Conservation (phyloP, 83 land plant species). For the Thuja plicata region DNA sequence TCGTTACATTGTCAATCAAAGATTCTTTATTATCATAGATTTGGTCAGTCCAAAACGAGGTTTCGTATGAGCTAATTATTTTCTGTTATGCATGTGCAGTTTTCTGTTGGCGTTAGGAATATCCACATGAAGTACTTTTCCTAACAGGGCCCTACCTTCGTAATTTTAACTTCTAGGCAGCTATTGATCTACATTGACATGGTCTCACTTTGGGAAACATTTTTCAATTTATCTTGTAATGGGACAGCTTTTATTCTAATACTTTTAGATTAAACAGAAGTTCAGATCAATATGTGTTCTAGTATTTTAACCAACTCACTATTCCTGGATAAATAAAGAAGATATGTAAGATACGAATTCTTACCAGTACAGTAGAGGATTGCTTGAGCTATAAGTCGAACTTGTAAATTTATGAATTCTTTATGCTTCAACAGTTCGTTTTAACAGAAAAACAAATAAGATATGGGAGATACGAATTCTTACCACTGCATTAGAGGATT, state of each 20-base stretch:
- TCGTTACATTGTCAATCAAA: background rate
- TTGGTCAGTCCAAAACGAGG: background rate
- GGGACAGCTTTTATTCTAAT: background rate
- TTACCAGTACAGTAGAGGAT: background rate
- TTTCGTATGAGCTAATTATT: background rate
- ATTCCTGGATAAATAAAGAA: background rate
- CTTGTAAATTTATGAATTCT: background rate
- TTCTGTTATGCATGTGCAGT: background rate
- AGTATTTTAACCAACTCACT: background rate
- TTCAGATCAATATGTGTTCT: background rate
- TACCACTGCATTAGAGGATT: background rate
- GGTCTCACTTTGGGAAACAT: background rate
- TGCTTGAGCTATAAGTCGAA: background rate
- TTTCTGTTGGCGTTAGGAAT: background rate
- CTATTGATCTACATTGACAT: background rate
- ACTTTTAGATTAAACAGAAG: background rate
- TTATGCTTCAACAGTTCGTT: background rate
- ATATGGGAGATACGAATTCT: background rate
- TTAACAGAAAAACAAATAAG: background rate
- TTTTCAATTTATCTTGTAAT: background rate
- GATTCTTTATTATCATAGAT: background rate
- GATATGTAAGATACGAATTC: background rate
- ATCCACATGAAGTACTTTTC: background rate
- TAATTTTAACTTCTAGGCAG: background rate
- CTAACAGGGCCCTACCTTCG: background rate